phyloP scores from a whole-genome alignment of 2,329 filamentous ascomycete genomes.

The Diaporthe helianthi region DNA sequence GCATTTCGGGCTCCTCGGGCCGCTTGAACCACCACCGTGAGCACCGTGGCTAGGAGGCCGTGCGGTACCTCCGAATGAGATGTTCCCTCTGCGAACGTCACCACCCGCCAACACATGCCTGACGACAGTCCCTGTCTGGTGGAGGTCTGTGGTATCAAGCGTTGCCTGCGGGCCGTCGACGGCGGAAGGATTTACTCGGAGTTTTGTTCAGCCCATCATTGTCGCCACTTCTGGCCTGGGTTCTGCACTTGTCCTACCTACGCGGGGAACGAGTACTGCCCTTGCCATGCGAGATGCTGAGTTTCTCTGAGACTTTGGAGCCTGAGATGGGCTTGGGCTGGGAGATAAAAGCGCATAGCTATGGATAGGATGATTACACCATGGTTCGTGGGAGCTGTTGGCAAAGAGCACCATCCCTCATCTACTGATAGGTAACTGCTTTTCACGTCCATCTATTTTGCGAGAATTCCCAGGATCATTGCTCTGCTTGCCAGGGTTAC shows the following conservation, averaged over 20 bases:
- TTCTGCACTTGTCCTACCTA: neutral
- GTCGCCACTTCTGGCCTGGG: neutral
- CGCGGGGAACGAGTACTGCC: neutral
- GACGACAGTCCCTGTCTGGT: neutral
- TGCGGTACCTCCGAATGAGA: neutral
- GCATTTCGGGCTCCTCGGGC: neutral
- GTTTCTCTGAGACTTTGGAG: neutral
- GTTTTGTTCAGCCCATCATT: neutral
- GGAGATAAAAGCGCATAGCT: neutral
- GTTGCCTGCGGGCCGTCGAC: neutral
- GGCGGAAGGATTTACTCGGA: neutral
- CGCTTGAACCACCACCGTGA: neutral
- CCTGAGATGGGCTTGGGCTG: neutral
- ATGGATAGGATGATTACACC: neutral
- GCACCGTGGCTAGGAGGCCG: slow-evolving; percentile 2
- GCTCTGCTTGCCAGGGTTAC: neutral
- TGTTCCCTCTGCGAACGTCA: neutral
- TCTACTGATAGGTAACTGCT: neutral
- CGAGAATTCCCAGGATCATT: neutral
- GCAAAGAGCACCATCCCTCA: neutral
- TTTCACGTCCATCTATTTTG: neutral
- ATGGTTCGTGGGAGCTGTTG: neutral
- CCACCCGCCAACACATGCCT: neutral
- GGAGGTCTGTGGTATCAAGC: neutral
- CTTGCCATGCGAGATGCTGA: neutral